Conservation (phyloP, 1,139 yeast species). For the Saccharomyces hybrid region DNA sequence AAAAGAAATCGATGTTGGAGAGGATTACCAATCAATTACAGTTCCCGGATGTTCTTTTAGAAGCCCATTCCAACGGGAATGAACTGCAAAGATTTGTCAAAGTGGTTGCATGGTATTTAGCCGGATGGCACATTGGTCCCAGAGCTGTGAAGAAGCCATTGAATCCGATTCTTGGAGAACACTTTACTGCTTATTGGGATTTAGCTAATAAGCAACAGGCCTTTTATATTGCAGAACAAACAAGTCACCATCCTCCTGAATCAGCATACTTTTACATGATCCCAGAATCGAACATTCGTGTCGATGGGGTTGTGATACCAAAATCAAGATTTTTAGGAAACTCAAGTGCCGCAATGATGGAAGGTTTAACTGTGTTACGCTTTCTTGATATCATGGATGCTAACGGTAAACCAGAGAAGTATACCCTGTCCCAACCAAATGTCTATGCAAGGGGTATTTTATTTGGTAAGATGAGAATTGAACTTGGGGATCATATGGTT, state of each 20-base stretch:
- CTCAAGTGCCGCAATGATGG: conserved; percentile 96
- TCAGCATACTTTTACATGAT: conserved; percentile 84
- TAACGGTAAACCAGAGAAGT: conserved; percentile 50
- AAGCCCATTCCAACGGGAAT: conserved; percentile 56
- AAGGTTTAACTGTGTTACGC: conserved; percentile 70
- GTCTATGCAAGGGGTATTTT: conserved; percentile 91
- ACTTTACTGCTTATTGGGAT: conserved; percentile 89
- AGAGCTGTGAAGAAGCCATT: conserved; percentile 96
- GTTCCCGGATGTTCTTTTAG: conserved; percentile 66
- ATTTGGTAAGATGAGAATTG: conserved; percentile 82
- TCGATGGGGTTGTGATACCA: conserved; percentile 85
- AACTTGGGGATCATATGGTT: conserved; percentile 83
- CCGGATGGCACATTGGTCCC: conserved; percentile 97
- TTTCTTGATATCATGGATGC: conserved; percentile 50
- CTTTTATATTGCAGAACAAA: conserved; percentile 86
- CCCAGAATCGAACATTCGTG: conserved; percentile 73
- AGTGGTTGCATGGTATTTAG: conserved; percentile 79
- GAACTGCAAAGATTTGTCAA: conserved; percentile 60
- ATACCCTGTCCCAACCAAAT: conserved; percentile 84
- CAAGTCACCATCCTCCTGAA: conserved; percentile 97
- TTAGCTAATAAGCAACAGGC: conserved; percentile 64
- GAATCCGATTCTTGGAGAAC: conserved; percentile 89
- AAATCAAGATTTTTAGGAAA: conserved; percentile 85
- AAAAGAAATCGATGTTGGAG: conserved; percentile 92
- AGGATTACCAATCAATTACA: conserved; percentile 85